Base-by-base conservation (phyloP, 2,329 filamentous ascomycete species). In the Fusarium illudens region DNA sequence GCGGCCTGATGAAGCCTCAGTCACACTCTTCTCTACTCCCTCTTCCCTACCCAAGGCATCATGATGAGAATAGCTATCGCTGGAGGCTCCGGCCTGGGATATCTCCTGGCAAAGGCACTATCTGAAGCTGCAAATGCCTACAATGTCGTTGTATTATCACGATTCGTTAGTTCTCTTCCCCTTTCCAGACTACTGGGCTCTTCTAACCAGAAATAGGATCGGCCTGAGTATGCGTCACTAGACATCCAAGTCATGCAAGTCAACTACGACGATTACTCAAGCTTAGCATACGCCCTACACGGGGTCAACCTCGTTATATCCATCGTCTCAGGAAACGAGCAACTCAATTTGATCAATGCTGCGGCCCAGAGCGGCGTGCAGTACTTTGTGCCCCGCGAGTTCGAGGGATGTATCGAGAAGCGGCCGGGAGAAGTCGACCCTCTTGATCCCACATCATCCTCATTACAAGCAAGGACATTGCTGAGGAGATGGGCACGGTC, bases 301-400 rank as follows among this genome's bases (percentile, higher is more conserved):
- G 92, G 92, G 10, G 85, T 92, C 39, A 90, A 94, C 76, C 85
- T 92, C 11, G 86, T 93, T 71, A 91, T 94, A 58, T 94, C 91
- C 2, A 94, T 91, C 1, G 87, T 94, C 50, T 86, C 86, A 2
- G 90, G 90, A 4, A 79, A 79, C 17, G 82, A 89, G 29, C 91
- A 94, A 75, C 82, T 93, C 44, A 87, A 87, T 64, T 84, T 94
- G 30, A 93, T 94, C 76, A 87, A 91, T 70, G 91, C 91, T 2
- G 90, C 91, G 1, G 86, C 89, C 15, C 81, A 84, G 52, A 87
- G 85, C 17, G 83, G 86, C 17, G 91, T 94, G 2, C 84, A 86
- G 15, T 84, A 87, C 33, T 94, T 94, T 73, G 88, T 92, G 4
- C 91, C 92, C 1, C 90, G 91, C 7, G 91, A 93, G 71, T 94